These are phyloP conservation scores for Ceriops zippeliana DNA, from an alignment of 345 rosid genomes.

Conservation along the genomic window DNA sequence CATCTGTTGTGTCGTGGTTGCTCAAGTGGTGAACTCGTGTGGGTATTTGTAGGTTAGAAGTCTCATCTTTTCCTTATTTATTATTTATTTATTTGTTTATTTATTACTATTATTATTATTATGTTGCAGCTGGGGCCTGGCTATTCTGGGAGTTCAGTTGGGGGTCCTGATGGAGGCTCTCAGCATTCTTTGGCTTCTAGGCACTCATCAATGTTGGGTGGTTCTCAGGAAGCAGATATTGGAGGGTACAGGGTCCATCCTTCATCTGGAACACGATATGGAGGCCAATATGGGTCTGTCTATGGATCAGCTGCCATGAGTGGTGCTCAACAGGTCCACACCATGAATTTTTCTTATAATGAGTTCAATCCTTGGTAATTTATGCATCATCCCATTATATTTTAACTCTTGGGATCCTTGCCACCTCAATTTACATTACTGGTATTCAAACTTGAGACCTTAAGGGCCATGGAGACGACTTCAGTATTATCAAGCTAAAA, in stretches of 20 bases:
- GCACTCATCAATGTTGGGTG: constrained; percentile 53
- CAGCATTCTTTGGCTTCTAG: constrained; percentile 59
- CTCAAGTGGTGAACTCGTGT: constrained; percentile 1
- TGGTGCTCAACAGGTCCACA: constrained; percentile 60
- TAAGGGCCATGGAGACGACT: too few species aligned
- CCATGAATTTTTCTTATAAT: background rate
- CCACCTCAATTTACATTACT: background rate
- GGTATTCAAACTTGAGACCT: too few species aligned
- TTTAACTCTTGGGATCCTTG: too few species aligned
- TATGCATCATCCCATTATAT: too few species aligned
- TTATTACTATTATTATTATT: background rate
- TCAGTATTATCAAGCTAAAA: too few species aligned
- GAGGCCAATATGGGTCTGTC: constrained; percentile 60
- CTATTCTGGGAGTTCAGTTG: constrained; percentile 63
- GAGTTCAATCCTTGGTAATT: too few species aligned
- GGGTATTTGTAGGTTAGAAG: background rate
- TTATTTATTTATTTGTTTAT: background rate
- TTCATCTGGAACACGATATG: constrained; percentile 60
- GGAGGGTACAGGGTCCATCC: constrained; percentile 62
- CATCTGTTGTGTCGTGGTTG: background rate
- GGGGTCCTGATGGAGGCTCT: constrained; percentile 59
- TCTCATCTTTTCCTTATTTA: constrained; percentile 1
- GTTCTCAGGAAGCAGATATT: constrained; percentile 62
- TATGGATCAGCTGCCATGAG: constrained; percentile 59
- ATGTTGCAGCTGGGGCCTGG: constrained; percentile 49